Conservation (phyloP, 768 basidiomycete genomes). For the Suillus plorans region DNA sequence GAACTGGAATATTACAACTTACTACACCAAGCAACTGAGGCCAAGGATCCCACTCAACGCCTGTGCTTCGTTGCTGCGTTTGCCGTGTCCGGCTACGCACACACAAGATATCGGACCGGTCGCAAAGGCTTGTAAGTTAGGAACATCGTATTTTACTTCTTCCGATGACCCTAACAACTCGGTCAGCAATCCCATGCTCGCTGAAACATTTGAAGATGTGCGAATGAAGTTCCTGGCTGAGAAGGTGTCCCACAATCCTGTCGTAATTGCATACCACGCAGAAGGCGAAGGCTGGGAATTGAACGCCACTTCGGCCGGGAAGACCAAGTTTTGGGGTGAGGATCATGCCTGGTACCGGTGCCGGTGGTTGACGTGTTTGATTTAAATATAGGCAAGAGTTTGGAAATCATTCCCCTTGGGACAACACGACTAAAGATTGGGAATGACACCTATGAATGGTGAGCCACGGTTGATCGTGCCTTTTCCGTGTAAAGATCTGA, state of each 20-base stretch:
- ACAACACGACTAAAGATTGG: slow-evolving; percentile 66
- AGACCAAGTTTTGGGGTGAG: slow-evolving; percentile 90
- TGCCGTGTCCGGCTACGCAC: slow-evolving; percentile 81
- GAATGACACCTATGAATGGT: slow-evolving; percentile 73
- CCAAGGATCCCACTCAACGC: slow-evolving; percentile 60
- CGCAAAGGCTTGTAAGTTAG: slow-evolving; percentile 77
- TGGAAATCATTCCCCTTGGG: slow-evolving; percentile 84
- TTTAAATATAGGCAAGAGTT: slow-evolving; percentile 65
- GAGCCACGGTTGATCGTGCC: slow-evolving; percentile 18
- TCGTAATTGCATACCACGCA: slow-evolving; percentile 84
- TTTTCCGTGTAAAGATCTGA: slow-evolving; percentile 8
- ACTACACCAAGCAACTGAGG: slow-evolving; percentile 60
- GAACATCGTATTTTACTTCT: slow-evolving; percentile 28
- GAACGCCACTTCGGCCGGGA: slow-evolving; percentile 73
- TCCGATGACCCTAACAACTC: slow-evolving; percentile 3
- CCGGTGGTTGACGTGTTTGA: slow-evolving; percentile 17
- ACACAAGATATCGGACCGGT: slow-evolving; percentile 75
- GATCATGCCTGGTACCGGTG: slow-evolving; percentile 15
- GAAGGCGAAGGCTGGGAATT: slow-evolving; percentile 78
- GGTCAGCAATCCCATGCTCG: slow-evolving; percentile 82
- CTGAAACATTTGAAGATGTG: slow-evolving; percentile 82
- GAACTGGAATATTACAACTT: slow-evolving; percentile 78
- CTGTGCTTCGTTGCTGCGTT: slow-evolving; percentile 82
- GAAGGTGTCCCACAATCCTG: slow-evolving; percentile 84
- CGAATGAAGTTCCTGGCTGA: slow-evolving; percentile 84